Percentiles rank a stretch among this genome's conserved stretches.
phyloP scores from a whole-genome alignment of 164 flowering plant species.

The Platanus orientalis region DNA sequence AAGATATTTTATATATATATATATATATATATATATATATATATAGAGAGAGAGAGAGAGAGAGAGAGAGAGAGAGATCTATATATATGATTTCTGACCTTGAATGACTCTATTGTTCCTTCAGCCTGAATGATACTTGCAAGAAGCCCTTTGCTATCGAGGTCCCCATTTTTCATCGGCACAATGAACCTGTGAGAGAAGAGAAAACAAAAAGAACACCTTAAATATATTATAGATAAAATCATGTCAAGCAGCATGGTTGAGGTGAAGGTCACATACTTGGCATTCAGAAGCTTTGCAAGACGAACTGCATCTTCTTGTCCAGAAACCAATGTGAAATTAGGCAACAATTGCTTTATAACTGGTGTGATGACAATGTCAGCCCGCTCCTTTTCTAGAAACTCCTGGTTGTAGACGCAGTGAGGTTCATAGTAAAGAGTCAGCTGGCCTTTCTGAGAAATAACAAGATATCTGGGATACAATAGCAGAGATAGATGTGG shows the following conservation, averaged over 20 bases:
- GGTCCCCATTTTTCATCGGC: slow-evolving; percentile 91
- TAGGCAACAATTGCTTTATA: slow-evolving; percentile 78
- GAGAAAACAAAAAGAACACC: not conserved
- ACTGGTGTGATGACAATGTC: slow-evolving; percentile 92
- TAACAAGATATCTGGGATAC: slow-evolving; percentile 59
- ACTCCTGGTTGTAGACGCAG: slow-evolving; percentile 61
- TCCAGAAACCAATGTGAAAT: slow-evolving; percentile 81
- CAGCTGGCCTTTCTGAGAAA: slow-evolving; percentile 43
- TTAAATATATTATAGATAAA: not conserved
- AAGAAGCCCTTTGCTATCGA: slow-evolving; percentile 76
- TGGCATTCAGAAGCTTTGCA: slow-evolving; percentile 69
- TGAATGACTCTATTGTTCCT: slow-evolving; percentile 81
- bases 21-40: no score
- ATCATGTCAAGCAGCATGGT: not conserved
- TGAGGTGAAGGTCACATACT: slow-evolving; percentile 32
- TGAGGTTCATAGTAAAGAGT: slow-evolving; percentile 90
- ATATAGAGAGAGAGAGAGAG: no score
- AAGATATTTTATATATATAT: no score
- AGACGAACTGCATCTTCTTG: slow-evolving; percentile 96
- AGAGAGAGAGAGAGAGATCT: no score
- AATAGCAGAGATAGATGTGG: slow-evolving; percentile 1
- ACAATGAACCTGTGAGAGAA: slow-evolving; percentile 59
- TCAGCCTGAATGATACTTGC: slow-evolving; percentile 46
- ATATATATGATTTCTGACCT: slow-evolving; percentile 36
- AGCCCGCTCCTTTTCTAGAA: slow-evolving; percentile 53